phyloP scores from a whole-genome alignment of 768 basidiomycete species.

The Albatrellus ellisii region DNA sequence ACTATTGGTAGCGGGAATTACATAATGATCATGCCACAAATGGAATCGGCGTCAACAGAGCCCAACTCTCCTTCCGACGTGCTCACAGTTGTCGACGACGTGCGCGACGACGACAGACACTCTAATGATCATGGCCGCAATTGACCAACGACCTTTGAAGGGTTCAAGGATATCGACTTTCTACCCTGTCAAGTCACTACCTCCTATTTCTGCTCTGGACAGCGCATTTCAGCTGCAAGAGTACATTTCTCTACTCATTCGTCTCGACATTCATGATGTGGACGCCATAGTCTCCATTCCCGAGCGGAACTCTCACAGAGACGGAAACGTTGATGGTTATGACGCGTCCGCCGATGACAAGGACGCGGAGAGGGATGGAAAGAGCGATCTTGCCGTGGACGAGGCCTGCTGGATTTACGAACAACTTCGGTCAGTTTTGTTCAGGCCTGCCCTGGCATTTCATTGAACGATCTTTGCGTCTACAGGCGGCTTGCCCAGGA shows the following conservation, averaged over 20 bases:
- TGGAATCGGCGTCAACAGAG: too few species aligned
- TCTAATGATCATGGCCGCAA: constrained; percentile 8
- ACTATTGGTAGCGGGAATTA: too few species aligned
- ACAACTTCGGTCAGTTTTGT: constrained; percentile 32
- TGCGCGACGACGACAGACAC: background rate
- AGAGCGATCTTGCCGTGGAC: constrained; percentile 51
- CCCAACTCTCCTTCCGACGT: too few species aligned
- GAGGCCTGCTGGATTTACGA: constrained; percentile 79
- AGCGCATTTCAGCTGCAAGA: constrained; percentile 94
- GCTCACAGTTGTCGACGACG: background rate
- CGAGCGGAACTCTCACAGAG: constrained; percentile 17
- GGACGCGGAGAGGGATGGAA: constrained; percentile 22
- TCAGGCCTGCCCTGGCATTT: background rate
- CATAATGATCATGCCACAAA: too few species aligned
- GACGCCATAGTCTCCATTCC: constrained; percentile 71
- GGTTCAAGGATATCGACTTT: constrained; percentile 72
- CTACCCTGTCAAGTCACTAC: constrained; percentile 62
- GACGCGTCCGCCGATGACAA: constrained; percentile 18
- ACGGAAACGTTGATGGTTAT: constrained; percentile 10
- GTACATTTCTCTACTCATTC: constrained; percentile 81
- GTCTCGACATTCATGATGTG: constrained; percentile 81
- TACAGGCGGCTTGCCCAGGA: constrained; percentile 78
- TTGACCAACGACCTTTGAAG: constrained; percentile 54
- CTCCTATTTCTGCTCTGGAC: constrained; percentile 61
- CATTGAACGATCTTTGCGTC: background rate